Conservation (phyloP, 2,329 filamentous ascomycete species). For the Penicillium palitans region DNA sequence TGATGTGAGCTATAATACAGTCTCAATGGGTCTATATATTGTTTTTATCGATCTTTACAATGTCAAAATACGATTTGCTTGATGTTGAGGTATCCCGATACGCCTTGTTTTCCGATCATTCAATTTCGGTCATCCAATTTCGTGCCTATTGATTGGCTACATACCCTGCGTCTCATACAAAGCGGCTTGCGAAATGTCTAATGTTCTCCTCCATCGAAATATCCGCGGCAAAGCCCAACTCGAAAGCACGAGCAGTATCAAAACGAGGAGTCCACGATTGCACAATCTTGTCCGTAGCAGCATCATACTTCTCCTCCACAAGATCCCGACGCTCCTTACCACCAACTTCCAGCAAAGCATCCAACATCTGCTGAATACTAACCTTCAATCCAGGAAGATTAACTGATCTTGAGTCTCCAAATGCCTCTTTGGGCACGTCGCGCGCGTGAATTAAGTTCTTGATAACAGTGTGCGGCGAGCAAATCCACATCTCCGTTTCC, state of each 20-base stretch:
- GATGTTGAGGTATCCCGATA: not conserved
- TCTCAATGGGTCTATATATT: not conserved
- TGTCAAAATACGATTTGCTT: not conserved
- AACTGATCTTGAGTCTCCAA: slow-evolving; percentile 55
- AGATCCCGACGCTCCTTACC: slow-evolving; percentile 56
- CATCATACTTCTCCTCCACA: slow-evolving; percentile 57
- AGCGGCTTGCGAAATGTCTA: slow-evolving; percentile 38
- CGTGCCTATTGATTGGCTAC: slow-evolving; percentile 18
- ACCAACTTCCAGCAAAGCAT: slow-evolving; percentile 57
- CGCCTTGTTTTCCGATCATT: not conserved
- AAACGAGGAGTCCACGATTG: slow-evolving; percentile 62
- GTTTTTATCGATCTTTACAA: not conserved
- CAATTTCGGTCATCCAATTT: slow-evolving; percentile 14
- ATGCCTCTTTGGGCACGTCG: slow-evolving; percentile 51
- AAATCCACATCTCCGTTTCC: slow-evolving; percentile 59
- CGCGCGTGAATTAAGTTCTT: slow-evolving; percentile 56
- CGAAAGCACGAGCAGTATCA: slow-evolving; percentile 55
- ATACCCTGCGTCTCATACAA: slow-evolving; percentile 27
- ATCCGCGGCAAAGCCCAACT: slow-evolving; percentile 49
- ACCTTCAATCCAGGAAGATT: slow-evolving; percentile 58
- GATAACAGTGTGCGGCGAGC: slow-evolving; percentile 56
- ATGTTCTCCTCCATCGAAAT: slow-evolving; percentile 45
- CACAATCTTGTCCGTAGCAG: slow-evolving; percentile 57
- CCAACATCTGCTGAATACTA: slow-evolving; percentile 61
- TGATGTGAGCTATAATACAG: not conserved